Percentiles rank a stretch among this genome's conserved stretches.
Conservation (phyloP, 208 protist genomes). For the Angomonas desouzai region DNA sequence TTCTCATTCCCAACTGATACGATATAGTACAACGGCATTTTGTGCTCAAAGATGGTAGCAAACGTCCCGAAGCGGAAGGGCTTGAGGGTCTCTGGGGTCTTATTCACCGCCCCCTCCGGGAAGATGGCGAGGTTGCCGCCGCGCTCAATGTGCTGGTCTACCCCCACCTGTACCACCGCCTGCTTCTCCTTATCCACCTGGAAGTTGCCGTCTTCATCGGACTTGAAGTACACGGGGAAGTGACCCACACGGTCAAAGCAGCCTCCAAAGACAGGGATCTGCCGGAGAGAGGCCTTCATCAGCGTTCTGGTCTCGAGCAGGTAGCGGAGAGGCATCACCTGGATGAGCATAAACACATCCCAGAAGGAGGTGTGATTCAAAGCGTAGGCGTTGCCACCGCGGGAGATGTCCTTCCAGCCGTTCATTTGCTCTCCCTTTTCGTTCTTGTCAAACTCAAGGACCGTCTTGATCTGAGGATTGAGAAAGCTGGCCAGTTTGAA, state of each 20-base stretch:
- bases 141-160: constrained; percentile 34
- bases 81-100: constrained; percentile 35
- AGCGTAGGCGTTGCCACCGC: constrained; percentile 24
- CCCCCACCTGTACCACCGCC: constrained; percentile 34
- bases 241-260: constrained; percentile 58
- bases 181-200: constrained; percentile 66
- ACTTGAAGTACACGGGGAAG: constrained; percentile 80
- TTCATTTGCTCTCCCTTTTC: constrained; percentile 20
- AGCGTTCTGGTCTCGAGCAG: constrained; percentile 38
- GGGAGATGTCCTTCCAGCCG: constrained; percentile 31
- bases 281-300: constrained; percentile 48
- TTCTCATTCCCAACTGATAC: constrained; percentile 46
- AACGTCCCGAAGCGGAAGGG: constrained; percentile 70
- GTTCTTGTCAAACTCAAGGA: constrained; percentile 32
- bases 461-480: constrained; percentile 48
- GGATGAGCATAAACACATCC: constrained; percentile 45
- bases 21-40: constrained; percentile 46
- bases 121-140: constrained; percentile 58
- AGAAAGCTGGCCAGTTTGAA: constrained; percentile 28
- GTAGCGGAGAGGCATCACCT: constrained; percentile 23
- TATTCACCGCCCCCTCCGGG: constrained; percentile 68
- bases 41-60: constrained; percentile 45
- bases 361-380: constrained; percentile 75
- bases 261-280: constrained; percentile 59
- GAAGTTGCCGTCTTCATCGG: constrained; percentile 47